phyloP scores from a whole-genome alignment of 106 monocot species.

The Alisma plantagoaquatica region DNA sequence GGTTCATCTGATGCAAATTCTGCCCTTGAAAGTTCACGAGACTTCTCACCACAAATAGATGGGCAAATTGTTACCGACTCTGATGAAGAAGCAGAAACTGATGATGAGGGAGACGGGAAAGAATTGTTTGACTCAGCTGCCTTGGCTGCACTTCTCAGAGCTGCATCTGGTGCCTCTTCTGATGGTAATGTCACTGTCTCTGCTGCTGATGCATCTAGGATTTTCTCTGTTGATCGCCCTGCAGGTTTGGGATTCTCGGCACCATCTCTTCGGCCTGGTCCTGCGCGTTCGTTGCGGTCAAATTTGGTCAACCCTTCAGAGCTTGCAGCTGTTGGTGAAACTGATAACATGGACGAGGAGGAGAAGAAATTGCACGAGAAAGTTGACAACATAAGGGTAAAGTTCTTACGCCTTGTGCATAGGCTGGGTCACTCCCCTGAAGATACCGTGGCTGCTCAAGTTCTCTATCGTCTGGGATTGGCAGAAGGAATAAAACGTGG shows the following conservation, averaged over 20 bases:
- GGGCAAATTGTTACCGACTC: slow-evolving; percentile 40
- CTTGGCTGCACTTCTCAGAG: slow-evolving; percentile 71
- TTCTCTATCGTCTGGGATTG: slow-evolving; percentile 69
- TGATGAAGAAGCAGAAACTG: slow-evolving; percentile 46
- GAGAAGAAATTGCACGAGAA: slow-evolving; percentile 85
- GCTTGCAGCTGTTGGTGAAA: slow-evolving; percentile 33
- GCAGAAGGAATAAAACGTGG: slow-evolving; percentile 81
- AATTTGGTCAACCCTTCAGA: slow-evolving; percentile 52
- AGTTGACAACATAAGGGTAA: slow-evolving; percentile 77
- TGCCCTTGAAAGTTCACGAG: slow-evolving; percentile 16
- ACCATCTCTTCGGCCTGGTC: slow-evolving; percentile 42
- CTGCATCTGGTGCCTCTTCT: slow-evolving; percentile 46
- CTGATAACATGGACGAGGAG: slow-evolving; percentile 54
- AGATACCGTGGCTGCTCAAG: slow-evolving; percentile 73
- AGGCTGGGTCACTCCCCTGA: slow-evolving; percentile 77
- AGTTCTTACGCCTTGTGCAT: slow-evolving; percentile 75
- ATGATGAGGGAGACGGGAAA: slow-evolving; percentile 44
- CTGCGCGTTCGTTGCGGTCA: slow-evolving; percentile 23
- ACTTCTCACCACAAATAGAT: slow-evolving; percentile 25
- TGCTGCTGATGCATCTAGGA: slow-evolving; percentile 37
- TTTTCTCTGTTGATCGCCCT: slow-evolving; percentile 64
- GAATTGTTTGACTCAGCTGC: slow-evolving; percentile 68
- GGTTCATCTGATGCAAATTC: slow-evolving; percentile 21
- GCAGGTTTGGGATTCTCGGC: slow-evolving; percentile 69
- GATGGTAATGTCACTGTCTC: slow-evolving; percentile 36